phyloP scores from a whole-genome alignment of 305 asterid species.

The Vinca major region DNA sequence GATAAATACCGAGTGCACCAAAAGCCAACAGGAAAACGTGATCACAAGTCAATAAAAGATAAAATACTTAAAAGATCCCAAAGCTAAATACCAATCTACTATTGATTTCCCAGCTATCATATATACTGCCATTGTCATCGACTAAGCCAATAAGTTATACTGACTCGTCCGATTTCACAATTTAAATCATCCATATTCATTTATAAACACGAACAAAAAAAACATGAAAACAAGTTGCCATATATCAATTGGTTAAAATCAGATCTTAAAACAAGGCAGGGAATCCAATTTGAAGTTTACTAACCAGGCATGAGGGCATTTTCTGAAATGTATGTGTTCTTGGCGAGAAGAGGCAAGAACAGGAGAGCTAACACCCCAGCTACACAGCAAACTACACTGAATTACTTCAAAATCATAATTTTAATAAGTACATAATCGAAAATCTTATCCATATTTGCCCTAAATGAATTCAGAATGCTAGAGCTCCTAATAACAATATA shows the following conservation, averaged over 20 bases:
- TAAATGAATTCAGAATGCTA: neutral
- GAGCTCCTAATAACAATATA: neutral
- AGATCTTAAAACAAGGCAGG: neutral
- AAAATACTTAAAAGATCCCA: neutral
- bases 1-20: neutral
- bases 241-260: neutral
- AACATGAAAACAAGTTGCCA: neutral
- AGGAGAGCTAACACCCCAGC: slow-evolving; percentile 73
- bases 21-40: neutral
- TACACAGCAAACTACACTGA: slow-evolving; percentile 64
- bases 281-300: slow-evolving; percentile 15
- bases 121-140: neutral
- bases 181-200: neutral
- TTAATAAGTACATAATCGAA: slow-evolving; percentile 1
- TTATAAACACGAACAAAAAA: neutral
- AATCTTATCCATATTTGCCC: neutral
- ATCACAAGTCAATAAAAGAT: neutral
- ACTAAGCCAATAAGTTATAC: too few species aligned
- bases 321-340: slow-evolving; percentile 80
- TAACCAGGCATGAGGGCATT: slow-evolving; percentile 95
- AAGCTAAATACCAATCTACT: neutral
- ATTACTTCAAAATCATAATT: slow-evolving; percentile 11
- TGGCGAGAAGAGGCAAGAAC: slow-evolving; percentile 84
- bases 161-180: neutral
- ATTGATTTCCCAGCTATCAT: neutral